Base-by-base conservation (phyloP, 352 stramenopile genomes). In the Blastocystis sp. region DNA sequence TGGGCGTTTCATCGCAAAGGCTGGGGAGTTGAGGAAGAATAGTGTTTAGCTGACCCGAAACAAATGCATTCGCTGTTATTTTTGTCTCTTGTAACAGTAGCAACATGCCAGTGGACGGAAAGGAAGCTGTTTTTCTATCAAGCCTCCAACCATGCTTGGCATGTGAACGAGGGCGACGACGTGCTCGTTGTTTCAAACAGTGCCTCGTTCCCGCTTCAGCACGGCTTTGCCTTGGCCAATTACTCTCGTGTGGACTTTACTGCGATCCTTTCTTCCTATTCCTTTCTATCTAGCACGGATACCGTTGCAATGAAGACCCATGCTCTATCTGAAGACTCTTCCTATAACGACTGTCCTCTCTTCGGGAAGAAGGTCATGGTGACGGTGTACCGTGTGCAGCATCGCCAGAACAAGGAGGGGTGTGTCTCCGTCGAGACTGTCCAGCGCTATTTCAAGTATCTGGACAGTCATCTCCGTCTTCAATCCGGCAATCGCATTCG, bases 291-390 rank as follows among this genome's bases (percentile, higher is more conserved):
- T 35, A 81, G 35, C 60, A 39, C 71, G 24, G 71, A 81, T 65
- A 19, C 50, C 16, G 26, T 63, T 66, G 39, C 61, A 3, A 81
- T 62, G 45, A 31, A 16, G 12, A 16, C 31, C 21, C 19, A 81
- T 29, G 35, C 61, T 12, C 29, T 39, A 21, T 50, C 21, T 24
- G 71, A 81, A 10, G 39, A 13, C 26, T 24, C 63, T 13, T 50
- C 26, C 1, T 66, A 29, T 41, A 81, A 81, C 21, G 60, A 81
- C 45, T 81, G 71, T n/a, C 71, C 71, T 63, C 60, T 81, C 24
- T 81, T 81, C 61, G 71, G 71, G 66, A 81, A 81, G 71, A 81
- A 81, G 37, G 71, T 81, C n/a, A 50, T 81, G 59, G 71, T 81
- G 16, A 45, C 71, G 3, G 71, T 81, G 26, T 81, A 81, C 66